Base-by-base conservation (phyloP, 1,139 yeast species). In the Yamadazyma diospyri region DNA sequence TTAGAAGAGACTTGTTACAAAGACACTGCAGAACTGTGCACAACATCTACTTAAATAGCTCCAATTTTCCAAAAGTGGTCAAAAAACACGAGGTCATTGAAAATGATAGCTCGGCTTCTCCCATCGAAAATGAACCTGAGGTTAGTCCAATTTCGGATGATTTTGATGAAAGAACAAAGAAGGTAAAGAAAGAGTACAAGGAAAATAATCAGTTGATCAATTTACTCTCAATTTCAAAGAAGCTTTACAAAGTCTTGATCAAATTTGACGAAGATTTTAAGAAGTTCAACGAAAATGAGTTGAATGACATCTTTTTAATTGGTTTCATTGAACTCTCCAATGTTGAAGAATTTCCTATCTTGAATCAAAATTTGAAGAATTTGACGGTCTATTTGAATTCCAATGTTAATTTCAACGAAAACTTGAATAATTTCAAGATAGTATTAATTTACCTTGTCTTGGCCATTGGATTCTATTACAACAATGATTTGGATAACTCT, bases 11-110 rank as follows among this genome's bases (percentile, higher is more conserved):
- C 50, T 61, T 84, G 35, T 64, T 84, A 27, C 84, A 83, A 46
- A 65, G 94, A 32, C 94, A 84, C 51, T 77, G 85, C 42, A 63
- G 92, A 35, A 84, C 92, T 0, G 94, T 84, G 6, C 94, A 84
- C 55, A 66, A 63, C 39, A 61, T 62, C 17, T 39, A 41, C 27
- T 34, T 43, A 18, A 27, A 30, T 12, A 27, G 37, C 12, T n/a
- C 36, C 14, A 33, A 34, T 15, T 27, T 23, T 23, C n/a, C n/a
- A n/a, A 25, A 25, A 34, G 26, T 23, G 6, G 23, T 36, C 31
- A 32, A 36, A 35, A 29, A 30, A 20, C 8, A 10, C 16, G 15
- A 7, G 15, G 25, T 19, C 12, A 21, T 6, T 17, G 27, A 29
- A 5, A 19, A 12, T 14, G 32, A 29, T 25, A 9, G 4, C 4